Evolutionary conservation across 2,329 filamentous ascomycete genomes (phyloP), one percentile per base, ranked within the genome.

Genomic region (Aspergillus sp.): DNA sequence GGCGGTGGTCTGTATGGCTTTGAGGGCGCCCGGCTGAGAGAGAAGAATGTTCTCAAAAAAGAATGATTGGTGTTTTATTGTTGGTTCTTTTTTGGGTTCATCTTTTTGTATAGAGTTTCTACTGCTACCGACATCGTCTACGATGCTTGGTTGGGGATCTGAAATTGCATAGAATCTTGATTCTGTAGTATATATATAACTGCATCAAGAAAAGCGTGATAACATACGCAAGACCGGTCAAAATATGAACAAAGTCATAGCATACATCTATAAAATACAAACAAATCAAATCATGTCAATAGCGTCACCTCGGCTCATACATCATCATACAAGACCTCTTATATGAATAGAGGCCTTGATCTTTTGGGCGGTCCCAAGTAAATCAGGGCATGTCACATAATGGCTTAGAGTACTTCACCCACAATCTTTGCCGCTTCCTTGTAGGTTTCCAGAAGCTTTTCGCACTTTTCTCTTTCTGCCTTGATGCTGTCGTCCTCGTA

Each of bases 401-500:
- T 42, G 28, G 28, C 30, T 55, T 84, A 90, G 72, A 94, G 73
- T 50, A 98, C 93, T 72, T 98, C 93, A 50, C 93, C 89, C 53
- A 98, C 91, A 66, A 98, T 98, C 78, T 94, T 96, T 52, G 91
- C 89, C 19, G 93, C 93, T 73, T 98, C 93, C 62, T 89, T 89
- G 73, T 98, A 98, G 19, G 93, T 98, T 65, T 86, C 83, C 52
- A 97, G 79, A 55, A 98, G 76, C 68, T 89, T 93, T 76, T 98
- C 93, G 71, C 93, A 98, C 78, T 98, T 98, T 74, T 97, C 91
- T 52, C 91, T 82, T 73, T 97, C 91, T 63, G 89, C 90, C 78
- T 97, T 96, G 65, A 98, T 91, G 26, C 82, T 88, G 63, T 98
- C 93, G 63, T 98, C 93, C 69, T 98, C 93, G 69, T 98, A 97